phyloP scores from a whole-genome alignment of 352 stramenopile genomes.

The Phytophthora sp. region DNA sequence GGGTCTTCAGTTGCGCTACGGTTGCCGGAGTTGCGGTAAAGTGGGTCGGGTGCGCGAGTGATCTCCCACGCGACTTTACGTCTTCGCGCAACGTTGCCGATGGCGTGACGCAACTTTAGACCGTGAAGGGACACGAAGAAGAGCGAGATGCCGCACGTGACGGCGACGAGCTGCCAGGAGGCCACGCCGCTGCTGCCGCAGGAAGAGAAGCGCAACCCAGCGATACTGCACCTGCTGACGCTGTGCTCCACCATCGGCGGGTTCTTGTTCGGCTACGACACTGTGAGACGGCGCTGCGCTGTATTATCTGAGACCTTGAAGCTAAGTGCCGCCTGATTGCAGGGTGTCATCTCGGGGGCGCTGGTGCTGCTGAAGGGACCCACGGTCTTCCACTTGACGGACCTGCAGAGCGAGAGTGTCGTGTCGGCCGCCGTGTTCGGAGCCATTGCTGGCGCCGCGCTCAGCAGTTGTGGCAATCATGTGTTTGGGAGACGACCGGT shows the following conservation, averaged over 20 bases:
- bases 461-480: conserved; percentile 72
- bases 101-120: no score
- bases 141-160: not conserved
- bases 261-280: conserved; percentile 87
- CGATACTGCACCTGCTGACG: conserved; percentile 67
- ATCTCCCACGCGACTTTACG: no score
- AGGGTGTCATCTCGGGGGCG: conserved; percentile 82
- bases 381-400: conserved; percentile 58
- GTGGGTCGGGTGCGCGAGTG: no score
- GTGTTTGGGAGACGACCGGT: conserved; percentile 57
- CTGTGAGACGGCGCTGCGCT: conserved; percentile 18
- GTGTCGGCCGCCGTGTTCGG: conserved; percentile 76
- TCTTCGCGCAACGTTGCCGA: no score
- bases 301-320: no score
- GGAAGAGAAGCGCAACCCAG: conserved; percentile 10
- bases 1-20: no score
- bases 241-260: conserved; percentile 74
- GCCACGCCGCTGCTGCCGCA: conserved; percentile 10
- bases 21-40: no score
- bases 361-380: conserved; percentile 77
- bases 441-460: conserved; percentile 65
- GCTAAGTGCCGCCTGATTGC: not conserved
- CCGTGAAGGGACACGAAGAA: not conserved
- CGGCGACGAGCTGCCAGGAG: not conserved
- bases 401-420: conserved; percentile 71